Percentiles rank a stretch among this genome's conserved stretches.
Conservation (phyloP, 176 grass and related monocot species). For the Musa troglodytarum region DNA sequence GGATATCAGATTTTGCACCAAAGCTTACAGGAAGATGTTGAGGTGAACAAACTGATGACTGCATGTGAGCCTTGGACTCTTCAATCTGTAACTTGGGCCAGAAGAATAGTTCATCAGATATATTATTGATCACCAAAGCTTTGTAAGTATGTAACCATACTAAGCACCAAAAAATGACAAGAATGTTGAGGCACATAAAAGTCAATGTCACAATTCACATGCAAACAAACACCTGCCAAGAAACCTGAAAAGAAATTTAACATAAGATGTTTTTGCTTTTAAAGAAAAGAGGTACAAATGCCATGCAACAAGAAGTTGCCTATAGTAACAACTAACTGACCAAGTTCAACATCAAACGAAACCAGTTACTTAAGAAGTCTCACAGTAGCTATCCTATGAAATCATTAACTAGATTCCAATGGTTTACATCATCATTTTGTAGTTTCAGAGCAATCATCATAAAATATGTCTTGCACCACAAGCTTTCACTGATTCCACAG, state of each 20-base stretch:
- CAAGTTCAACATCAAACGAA: not conserved
- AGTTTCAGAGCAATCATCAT: too few relatives aligned
- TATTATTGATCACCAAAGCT: not conserved
- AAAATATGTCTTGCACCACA: too few relatives aligned
- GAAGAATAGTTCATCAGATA: not conserved
- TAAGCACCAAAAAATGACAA: not conserved
- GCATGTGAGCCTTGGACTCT: conserved; percentile 53
- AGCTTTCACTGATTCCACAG: too few relatives aligned
- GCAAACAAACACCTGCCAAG: not conserved
- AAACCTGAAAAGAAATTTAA: not conserved
- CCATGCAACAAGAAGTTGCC: too few relatives aligned
- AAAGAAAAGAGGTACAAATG: not conserved
- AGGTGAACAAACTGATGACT: conserved; percentile 39
- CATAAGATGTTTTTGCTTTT: not conserved
- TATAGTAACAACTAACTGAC: not conserved
- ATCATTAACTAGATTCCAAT: not conserved
- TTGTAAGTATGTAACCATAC: not conserved
- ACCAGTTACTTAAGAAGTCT: not conserved
- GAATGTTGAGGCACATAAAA: not conserved
- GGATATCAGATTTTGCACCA: conserved; percentile 31
- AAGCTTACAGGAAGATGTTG: conserved; percentile 25
- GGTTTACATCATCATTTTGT: too few relatives aligned
- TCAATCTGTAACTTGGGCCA: conserved; percentile 59
- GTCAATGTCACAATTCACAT: not conserved
- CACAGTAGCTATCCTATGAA: not conserved